Percentiles rank a stretch among this genome's conserved stretches.
phyloP scores from a whole-genome alignment of 1,139 yeast species.

The Geotrichum candidum region DNA sequence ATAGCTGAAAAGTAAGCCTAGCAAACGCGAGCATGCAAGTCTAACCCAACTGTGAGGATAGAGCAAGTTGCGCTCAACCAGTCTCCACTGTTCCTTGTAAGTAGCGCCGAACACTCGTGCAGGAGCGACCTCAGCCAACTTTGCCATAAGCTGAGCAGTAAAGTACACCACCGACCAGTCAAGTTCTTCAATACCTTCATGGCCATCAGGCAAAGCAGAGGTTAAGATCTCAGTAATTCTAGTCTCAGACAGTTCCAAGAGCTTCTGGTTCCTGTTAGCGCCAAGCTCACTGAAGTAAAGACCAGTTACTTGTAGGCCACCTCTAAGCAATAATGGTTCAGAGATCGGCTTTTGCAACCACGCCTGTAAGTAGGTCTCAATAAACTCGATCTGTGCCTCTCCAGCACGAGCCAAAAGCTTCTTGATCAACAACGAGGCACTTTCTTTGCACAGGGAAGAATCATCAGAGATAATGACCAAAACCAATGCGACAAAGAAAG shows the following conservation, averaged over 20 bases:
- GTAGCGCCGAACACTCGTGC: slow-evolving; percentile 38
- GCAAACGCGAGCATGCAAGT: slow-evolving; percentile 56
- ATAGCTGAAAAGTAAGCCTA: slow-evolving; percentile 46
- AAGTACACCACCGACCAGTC: slow-evolving; percentile 77
- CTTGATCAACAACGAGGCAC: slow-evolving; percentile 62
- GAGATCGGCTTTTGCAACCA: slow-evolving; percentile 50
- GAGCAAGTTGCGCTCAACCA: slow-evolving; percentile 51
- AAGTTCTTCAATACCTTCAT: slow-evolving; percentile 23
- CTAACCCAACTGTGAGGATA: slow-evolving; percentile 95
- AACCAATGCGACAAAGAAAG: slow-evolving; percentile 78
- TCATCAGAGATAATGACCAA: slow-evolving; percentile 76
- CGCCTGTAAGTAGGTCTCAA: slow-evolving; percentile 54
- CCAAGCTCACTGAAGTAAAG: slow-evolving; percentile 53
- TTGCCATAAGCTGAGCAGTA: slow-evolving; percentile 49
- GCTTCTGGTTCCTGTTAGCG: slow-evolving; percentile 22
- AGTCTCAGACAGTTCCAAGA: slow-evolving; percentile 23
- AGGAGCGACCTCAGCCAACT: slow-evolving; percentile 25
- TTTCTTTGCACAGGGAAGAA: slow-evolving; percentile 74
- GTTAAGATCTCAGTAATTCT: slow-evolving; percentile 24
- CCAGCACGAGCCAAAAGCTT: slow-evolving; percentile 52
- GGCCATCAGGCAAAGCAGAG: slow-evolving; percentile 21
- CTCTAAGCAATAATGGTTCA: slow-evolving; percentile 55
- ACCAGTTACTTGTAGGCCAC: slow-evolving; percentile 73
- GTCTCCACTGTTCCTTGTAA: slow-evolving; percentile 44
- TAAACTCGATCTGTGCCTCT: slow-evolving; percentile 38